Evolutionary conservation across 495 filamentous ascomycete genomes (phyloP), one percentile per base, ranked within the genome.

Genomic region (Penicillium chermesinum): DNA sequence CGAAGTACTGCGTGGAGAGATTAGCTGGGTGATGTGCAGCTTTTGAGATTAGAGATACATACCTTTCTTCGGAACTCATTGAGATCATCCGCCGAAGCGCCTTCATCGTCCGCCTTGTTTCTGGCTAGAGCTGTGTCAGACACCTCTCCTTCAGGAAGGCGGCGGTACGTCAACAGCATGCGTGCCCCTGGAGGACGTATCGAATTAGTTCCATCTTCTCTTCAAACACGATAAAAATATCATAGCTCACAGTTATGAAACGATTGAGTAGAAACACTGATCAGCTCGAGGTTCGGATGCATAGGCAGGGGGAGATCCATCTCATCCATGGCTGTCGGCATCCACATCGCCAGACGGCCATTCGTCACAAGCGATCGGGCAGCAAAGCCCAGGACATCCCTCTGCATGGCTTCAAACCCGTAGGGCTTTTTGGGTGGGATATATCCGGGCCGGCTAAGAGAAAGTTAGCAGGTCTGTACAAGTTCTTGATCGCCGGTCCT

Each of bases 321-420:
- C 20, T 78, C 77, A 44, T 93, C 89, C 60, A 88, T 91, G 1
- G 88, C 82, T 1, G 90, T 95, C 0, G 93, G 93, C 90, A 97
- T 96, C 93, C 93, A 99, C 74, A 99, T 89, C 7, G 82, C 86
- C 2, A 98, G 59, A 37, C 93, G 73, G 0, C 90, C 94, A 50
- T 80, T 70, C 25, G 87, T 82, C n/a, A 96, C 88, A 2, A 99
- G 72, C n/a, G 79, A 83, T 10, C 75, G 69, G 0, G 82, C 78
- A 0, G 90, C 81, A 58, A 97, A 99, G 20, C 83, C 73, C 9
- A 97, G 76, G 38, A 99, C 86, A 63, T 95, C 89, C 56, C 87
- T 84, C 40, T 95, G 75, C 83, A 99, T 86, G 4, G 87, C 84
- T 30, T 83, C 74, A 54, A 99, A 96, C 49, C 89, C 86, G 63